These are phyloP conservation scores for Colletotrichum paranaense DNA, from an alignment of 2,329 filamentous ascomycete genomes.

Conservation along the genomic window DNA sequence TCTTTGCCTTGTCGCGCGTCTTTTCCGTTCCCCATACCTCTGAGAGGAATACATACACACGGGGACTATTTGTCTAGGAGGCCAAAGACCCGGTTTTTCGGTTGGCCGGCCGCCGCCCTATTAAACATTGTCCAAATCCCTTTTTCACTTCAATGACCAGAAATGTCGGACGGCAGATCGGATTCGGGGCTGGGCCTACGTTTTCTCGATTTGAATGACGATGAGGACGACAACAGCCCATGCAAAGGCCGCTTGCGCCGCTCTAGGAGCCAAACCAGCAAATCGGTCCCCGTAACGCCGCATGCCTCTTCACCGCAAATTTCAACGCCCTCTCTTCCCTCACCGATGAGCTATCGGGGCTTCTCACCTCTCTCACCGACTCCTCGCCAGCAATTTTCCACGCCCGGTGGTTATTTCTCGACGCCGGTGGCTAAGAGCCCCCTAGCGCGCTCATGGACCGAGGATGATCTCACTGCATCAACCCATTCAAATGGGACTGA, in stretches of 20 bases:
- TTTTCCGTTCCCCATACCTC: conserved; percentile 6
- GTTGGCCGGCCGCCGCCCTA: conserved; percentile 30
- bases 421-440: conserved; percentile 36
- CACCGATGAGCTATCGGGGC: conserved; percentile 42
- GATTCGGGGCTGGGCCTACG: conserved; percentile 36
- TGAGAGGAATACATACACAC: conserved; percentile 13
- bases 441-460: conserved; percentile 34
- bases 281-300: conserved; percentile 7
- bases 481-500: conserved; percentile 24
- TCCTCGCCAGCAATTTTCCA: conserved; percentile 41
- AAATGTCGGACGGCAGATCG: conserved; percentile 33
- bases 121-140: conserved; percentile 4
- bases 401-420: conserved; percentile 40
- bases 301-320: conserved; percentile 37
- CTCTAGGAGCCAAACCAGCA: conserved; percentile 15
- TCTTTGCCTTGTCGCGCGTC: conserved; percentile 16
- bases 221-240: conserved; percentile 33
- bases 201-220: conserved; percentile 35
- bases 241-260: conserved; percentile 31
- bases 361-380: conserved; percentile 47
- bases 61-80: conserved; percentile 1
- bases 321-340: conserved; percentile 39
- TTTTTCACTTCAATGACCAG: conserved; percentile 30
- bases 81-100: conserved; percentile 33
- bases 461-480: conserved; percentile 36